Conservation (phyloP, 139 green algal genomes). For the Gonium pectorale region DNA sequence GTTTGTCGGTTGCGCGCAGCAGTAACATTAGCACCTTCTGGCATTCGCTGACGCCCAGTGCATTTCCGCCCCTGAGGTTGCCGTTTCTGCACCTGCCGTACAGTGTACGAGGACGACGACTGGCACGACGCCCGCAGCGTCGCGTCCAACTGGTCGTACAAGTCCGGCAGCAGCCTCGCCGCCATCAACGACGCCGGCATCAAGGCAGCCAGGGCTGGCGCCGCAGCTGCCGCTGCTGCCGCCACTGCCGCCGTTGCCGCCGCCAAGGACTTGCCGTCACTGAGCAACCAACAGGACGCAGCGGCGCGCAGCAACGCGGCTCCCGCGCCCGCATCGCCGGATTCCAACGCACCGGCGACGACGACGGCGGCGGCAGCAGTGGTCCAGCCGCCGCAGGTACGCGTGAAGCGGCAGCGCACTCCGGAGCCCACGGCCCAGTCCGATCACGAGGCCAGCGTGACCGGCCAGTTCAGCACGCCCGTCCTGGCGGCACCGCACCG, state of each 20-base stretch:
- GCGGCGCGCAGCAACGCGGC: too few species aligned
- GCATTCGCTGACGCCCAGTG: too few species aligned
- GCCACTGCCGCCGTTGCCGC: background rate
- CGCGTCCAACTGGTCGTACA: constrained; percentile 13
- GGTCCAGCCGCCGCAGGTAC: too few species aligned
- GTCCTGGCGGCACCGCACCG: constrained; percentile 32
- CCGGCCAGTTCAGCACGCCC: constrained; percentile 26
- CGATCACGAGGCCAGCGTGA: background rate
- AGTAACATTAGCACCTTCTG: too few species aligned
- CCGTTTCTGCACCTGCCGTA: too few species aligned
- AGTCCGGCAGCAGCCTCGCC: background rate
- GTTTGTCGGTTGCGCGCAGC: too few species aligned
- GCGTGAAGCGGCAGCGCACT: too few species aligned
- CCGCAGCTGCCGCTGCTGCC: background rate
- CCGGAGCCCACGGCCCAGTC: background rate
- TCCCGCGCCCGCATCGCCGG: too few species aligned
- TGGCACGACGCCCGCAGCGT: constrained; percentile 38
- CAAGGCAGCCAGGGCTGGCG: background rate
- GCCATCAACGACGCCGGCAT: background rate
- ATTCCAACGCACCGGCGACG: constrained; percentile 1
- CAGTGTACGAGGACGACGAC: constrained; percentile 11
- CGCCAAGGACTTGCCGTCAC: too few species aligned
- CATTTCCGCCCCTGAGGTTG: too few species aligned
- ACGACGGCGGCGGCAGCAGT: background rate
- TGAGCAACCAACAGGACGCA: too few species aligned